Conservation (phyloP, 345 rosid genomes). For the Turnera subulata region DNA sequence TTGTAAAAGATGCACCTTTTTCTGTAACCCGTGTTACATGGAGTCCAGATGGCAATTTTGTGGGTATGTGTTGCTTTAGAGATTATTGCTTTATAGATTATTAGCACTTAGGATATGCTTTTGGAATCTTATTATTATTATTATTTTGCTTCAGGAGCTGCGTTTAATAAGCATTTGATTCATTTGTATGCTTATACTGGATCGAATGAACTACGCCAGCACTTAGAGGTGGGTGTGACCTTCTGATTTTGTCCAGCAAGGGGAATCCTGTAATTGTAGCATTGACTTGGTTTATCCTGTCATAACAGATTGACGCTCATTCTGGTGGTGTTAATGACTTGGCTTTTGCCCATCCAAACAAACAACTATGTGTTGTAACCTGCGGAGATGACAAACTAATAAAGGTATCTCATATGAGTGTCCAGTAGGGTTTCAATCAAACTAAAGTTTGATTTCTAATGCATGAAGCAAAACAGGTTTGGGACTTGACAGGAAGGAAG, state of each 20-base stretch:
- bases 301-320: conserved; percentile 78
- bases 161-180: conserved; percentile 64
- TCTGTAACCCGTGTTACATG: conserved; percentile 31
- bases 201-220: conserved; percentile 54
- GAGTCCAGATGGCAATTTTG: conserved; percentile 34
- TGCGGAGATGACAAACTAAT: conserved; percentile 91
- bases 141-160: conserved; percentile 56
- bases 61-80: conserved; percentile 33
- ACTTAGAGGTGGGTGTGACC: conserved; percentile 54
- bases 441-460: conserved; percentile 19
- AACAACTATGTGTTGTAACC: conserved; percentile 70
- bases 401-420: conserved; percentile 45
- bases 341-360: conserved; percentile 83
- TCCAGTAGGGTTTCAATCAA: conserved; percentile 4
- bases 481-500: conserved; percentile 62
- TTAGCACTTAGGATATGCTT: conserved; percentile 6
- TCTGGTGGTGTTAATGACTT: conserved; percentile 80
- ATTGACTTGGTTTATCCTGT: conserved; percentile 17
- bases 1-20: conserved; percentile 22
- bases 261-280: conserved; percentile 8
- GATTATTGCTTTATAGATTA: background rate
- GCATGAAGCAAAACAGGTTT: conserved; percentile 57
- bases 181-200: conserved; percentile 60
- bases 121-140: conserved; percentile 26
- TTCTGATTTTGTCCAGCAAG: conserved; percentile 2